Base-by-base conservation (phyloP, 2,329 filamentous ascomycete genomes). In the Cordyceps sp. region DNA sequence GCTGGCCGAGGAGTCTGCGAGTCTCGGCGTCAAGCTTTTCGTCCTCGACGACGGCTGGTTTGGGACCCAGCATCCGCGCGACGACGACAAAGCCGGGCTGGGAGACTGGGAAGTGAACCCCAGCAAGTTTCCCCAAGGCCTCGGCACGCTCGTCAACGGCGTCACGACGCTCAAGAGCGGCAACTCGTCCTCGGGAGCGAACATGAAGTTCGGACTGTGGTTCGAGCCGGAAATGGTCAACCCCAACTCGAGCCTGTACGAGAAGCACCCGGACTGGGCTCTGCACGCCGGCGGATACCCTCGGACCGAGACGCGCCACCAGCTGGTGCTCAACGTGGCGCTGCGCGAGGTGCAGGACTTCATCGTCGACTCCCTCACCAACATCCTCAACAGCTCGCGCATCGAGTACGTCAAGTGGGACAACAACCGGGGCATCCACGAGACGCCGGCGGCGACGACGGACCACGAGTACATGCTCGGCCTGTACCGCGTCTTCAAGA, bases 1-100 rank as follows among this genome's bases (percentile, higher is more conserved):
- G 0, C 55, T 78, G 0, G 72, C 72, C 0, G 43, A 64, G 26
- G 61, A 71, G 38, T 61, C 72, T 1, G 69, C 72, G 0, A 58
- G 61, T 3, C 55, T 78, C 1, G 73, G 73, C 1, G 61, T 69
- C n/a, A 64, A 66, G 38, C 59, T 78, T 0, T 72, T 78, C 28
- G 73, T 78, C 0, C 62, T 73, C 29, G 73, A 78, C 27, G 73
- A 78, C 36, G 73, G 73, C 4, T 78, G 73, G 73, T 78, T 78
- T 30, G 73, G 73, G 0, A 37, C 42, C 14, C 48, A 75, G 23
- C 66, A 73, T 36, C 71, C 73, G 1, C 69, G 73, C 0, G 43
- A 64, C 16, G 61, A 64, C 22, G 73, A 77, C 39, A 55, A 58
- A 1, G 57, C 65, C 1, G 73, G 72, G 1, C 57, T 78, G 0